Evolutionary conservation across 257 asterid species (phyloP).

Genomic region (Voacanga thouarsii): DNA sequence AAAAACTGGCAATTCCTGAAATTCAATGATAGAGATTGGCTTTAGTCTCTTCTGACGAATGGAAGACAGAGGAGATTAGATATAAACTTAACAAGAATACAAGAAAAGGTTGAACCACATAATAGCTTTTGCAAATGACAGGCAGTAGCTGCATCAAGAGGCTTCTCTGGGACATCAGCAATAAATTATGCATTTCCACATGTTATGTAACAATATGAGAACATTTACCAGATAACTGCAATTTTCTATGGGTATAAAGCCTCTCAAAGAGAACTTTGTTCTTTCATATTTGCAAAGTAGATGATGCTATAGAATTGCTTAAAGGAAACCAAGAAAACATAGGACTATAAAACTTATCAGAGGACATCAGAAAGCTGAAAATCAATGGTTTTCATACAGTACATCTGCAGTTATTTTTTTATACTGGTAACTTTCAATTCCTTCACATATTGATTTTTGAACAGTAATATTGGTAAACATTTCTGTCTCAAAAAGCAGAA

Average conservation of each 20-base stretch:
- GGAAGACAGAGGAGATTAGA: neutral
- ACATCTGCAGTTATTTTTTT: neutral
- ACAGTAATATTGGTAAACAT: neutral
- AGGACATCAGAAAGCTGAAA: neutral
- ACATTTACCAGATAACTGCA: neutral
- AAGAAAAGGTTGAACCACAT: neutral
- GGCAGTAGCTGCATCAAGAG: neutral
- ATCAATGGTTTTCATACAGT: neutral
- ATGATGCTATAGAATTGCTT: neutral
- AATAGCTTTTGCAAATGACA: neutral
- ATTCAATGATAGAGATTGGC: slow-evolving; percentile 15
- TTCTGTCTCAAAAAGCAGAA: neutral
- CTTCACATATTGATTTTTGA: neutral
- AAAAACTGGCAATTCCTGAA: slow-evolving; percentile 56
- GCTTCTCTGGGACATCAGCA: neutral
- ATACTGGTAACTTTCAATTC: neutral
- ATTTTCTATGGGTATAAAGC: neutral
- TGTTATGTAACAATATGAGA: neutral
- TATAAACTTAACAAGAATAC: neutral
- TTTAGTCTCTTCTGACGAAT: neutral
- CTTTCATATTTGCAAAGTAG: neutral
- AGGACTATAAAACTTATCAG: neutral
- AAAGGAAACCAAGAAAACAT: neutral
- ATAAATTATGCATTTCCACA: neutral
- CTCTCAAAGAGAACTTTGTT: neutral